A percentile compares a stretch with the other conserved stretches of the same genome.
These are phyloP conservation scores for Prunus armeniaca DNA, from an alignment of 306 rosid species.

Conservation along the genomic window DNA sequence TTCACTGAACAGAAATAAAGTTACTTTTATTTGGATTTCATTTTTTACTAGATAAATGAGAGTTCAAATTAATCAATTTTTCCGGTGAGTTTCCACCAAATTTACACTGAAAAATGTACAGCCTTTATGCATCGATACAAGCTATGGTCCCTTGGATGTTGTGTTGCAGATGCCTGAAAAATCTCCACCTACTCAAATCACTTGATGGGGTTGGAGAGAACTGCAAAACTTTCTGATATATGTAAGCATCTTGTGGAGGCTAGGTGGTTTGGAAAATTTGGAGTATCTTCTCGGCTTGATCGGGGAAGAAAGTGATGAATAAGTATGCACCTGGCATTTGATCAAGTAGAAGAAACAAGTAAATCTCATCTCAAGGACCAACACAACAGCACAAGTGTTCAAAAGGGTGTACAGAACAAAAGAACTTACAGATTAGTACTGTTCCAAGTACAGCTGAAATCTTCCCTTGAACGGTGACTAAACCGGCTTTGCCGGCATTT, in stretches of 20 bases:
- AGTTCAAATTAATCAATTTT: not conserved
- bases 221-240: not conserved
- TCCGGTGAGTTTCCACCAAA: not conserved
- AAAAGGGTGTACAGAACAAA: not conserved
- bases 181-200: not conserved
- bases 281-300: slow-evolving; percentile 88
- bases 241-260: slow-evolving; percentile 1
- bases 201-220: not conserved
- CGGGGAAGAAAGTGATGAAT: slow-evolving; percentile 91
- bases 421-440: slow-evolving; percentile 74
- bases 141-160: not conserved
- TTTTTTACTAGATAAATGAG: not conserved
- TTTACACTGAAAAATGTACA: not conserved
- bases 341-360: slow-evolving; percentile 1
- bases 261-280: slow-evolving; percentile 55
- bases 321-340: slow-evolving; percentile 69
- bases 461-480: slow-evolving; percentile 81
- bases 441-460: slow-evolving; percentile 91
- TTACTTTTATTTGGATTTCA: not conserved
- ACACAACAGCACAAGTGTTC: too few relatives aligned
- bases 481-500: slow-evolving; percentile 93
- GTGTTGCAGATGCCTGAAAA: slow-evolving; percentile 5
- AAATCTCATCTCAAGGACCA: not conserved
- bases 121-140: not conserved
- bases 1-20: not conserved